Evolutionary conservation across 1,139 yeast species (phyloP).

Genomic region (Kodamaea alishanica): DNA sequence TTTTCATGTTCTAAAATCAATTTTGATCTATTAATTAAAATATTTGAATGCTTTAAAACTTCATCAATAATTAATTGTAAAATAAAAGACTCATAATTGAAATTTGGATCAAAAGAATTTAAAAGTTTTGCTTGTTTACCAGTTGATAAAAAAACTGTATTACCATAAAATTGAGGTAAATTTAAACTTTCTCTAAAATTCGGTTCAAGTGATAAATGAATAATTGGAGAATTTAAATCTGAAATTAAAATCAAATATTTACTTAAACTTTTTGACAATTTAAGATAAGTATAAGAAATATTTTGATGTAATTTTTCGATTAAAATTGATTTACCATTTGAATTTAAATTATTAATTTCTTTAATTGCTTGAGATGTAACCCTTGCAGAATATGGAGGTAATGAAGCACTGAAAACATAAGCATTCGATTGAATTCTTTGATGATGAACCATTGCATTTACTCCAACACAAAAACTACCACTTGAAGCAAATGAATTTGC

Average conservation of each 20-base stretch:
- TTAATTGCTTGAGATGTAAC: slow-evolving; percentile 62
- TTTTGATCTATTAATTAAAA: slow-evolving; percentile 68
- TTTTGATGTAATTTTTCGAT: slow-evolving; percentile 27
- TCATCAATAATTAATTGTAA: slow-evolving; percentile 62
- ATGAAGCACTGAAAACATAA: slow-evolving; percentile 89
- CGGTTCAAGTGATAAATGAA: slow-evolving; percentile 55
- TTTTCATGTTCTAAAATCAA: slow-evolving; percentile 70
- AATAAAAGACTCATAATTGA: slow-evolving; percentile 58
- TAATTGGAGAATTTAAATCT: slow-evolving; percentile 56
- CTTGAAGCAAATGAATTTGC: slow-evolving; percentile 82
- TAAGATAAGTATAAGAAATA: slow-evolving; percentile 18
- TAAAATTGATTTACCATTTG: slow-evolving; percentile 31
- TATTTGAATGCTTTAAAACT: slow-evolving; percentile 45
- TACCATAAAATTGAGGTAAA: slow-evolving; percentile 50
- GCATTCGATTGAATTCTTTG: slow-evolving; percentile 89
- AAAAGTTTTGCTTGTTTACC: slow-evolving; percentile 35
- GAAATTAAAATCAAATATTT: slow-evolving; percentile 50
- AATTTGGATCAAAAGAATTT: slow-evolving; percentile 39
- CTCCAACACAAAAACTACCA: slow-evolving; percentile 95
- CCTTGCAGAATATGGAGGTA: slow-evolving; percentile 87
- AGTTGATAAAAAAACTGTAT: slow-evolving; percentile 32
- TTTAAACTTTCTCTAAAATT: slow-evolving; percentile 39
- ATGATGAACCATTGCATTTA: slow-evolving; percentile 77
- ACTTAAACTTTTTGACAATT: slow-evolving; percentile 13
- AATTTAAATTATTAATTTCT: slow-evolving; percentile 32